Base-by-base conservation (phyloP, 108 stramenopile species). In the Skeletonema marinoi region DNA sequence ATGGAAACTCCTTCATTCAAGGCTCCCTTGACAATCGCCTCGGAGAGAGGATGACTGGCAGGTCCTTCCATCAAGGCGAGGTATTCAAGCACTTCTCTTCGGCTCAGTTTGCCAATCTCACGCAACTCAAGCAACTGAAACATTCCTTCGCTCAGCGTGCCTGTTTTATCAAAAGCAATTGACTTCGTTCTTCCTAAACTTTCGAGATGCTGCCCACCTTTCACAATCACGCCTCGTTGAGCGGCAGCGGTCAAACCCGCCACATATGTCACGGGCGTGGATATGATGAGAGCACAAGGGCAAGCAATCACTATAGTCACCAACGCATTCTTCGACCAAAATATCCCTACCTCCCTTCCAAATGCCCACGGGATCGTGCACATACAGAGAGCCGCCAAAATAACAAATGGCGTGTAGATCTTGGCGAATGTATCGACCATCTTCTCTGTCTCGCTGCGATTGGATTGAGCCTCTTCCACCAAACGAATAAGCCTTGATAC, bases 241-340 rank as follows among this genome's bases (percentile, higher is more conserved):
- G 96, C 94, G 11, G 90, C 85, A 13, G 90, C 88, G 9, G 95
- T 93, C 7, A 97, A 61, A 36, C 90, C 94, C 25, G 94, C 92
- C 13, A 93, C 93, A 74, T 93, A 92, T 6, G 88, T 73, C 7
- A 97, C 92, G 38, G 96, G 96, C 10, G 96, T 93, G 19, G 88
- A 85, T 42, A 96, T 95, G 60, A 94, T 92, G 46, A 97, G 81
- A 11, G 96, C 94, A 66, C 96, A 92, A 21, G 91, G 91, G 51
- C 91, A 92, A 12, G 91, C 89, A 66, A 92, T 76, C 2, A 92
- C 95, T 16, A 97, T 88, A 25, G 90, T 65, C 64, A 97, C 86
- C 32, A 96, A 70, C 10, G 87, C 94, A 68, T 83, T 87, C 33
- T 87, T 10, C 6, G 83, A 71, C 89, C 90, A 97, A 11, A 81